phyloP scores from a whole-genome alignment of 2,329 filamentous ascomycete genomes.

The Penicillium janthinellum region DNA sequence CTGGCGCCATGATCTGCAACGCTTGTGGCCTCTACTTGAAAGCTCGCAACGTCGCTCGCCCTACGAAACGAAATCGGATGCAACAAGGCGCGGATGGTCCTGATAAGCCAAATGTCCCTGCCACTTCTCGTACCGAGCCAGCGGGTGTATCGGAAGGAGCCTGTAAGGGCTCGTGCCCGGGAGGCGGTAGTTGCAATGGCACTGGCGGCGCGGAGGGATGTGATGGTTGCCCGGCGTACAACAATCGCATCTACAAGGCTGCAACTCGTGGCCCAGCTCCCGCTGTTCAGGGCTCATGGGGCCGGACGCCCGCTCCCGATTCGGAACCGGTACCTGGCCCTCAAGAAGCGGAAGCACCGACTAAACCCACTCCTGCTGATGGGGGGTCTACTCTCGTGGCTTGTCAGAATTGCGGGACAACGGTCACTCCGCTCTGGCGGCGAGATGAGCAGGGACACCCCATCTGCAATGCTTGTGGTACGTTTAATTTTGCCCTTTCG shows the following conservation, averaged over 20 bases:
- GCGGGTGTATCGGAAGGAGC: constrained; percentile 24
- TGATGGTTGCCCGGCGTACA: constrained; percentile 93
- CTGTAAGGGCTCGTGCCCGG: constrained; percentile 83
- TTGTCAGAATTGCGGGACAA: constrained; percentile 96
- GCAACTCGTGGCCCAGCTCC: constrained; percentile 51
- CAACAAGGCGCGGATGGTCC: constrained; percentile 45
- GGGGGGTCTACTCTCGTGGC: constrained; percentile 69
- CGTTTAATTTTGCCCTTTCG: constrained; percentile 40
- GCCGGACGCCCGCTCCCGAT: constrained; percentile 35
- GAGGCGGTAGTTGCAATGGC: constrained; percentile 91
- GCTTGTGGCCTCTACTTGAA: constrained; percentile 95
- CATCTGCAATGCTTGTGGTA: constrained; percentile 98
- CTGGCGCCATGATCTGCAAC: constrained; percentile 95
- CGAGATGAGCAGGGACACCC: constrained; percentile 92
- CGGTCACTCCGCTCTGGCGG: constrained; percentile 93
- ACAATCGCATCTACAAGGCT: constrained; percentile 92
- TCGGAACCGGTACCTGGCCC: constrained; percentile 19
- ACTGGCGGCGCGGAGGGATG: constrained; percentile 94
- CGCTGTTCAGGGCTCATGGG: constrained; percentile 34
- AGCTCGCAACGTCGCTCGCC: constrained; percentile 85
- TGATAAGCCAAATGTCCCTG: constrained; percentile 28
- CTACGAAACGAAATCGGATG: constrained; percentile 80
- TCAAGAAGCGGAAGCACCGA: constrained; percentile 28
- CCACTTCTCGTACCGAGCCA: constrained; percentile 36
- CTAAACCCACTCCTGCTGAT: constrained; percentile 27